phyloP scores from a whole-genome alignment of 2,329 filamentous ascomycete species.

The Penicillium frequentans region DNA sequence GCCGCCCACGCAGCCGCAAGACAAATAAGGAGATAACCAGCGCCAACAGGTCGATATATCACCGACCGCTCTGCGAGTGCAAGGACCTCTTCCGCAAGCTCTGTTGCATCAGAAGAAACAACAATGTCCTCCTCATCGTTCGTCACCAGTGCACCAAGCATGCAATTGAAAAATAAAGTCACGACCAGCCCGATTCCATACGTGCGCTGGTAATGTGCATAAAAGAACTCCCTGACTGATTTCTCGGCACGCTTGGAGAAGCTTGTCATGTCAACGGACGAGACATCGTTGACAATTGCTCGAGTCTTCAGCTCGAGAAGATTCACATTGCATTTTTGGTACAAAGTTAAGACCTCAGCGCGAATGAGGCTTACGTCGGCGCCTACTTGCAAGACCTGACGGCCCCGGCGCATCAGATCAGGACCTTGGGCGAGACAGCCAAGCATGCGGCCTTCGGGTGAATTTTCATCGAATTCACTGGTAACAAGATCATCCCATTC shows the following conservation, averaged over 20 bases:
- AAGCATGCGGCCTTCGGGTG: slow-evolving; percentile 34
- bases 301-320: slow-evolving; percentile 17
- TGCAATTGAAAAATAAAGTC: slow-evolving; percentile 33
- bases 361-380: slow-evolving; percentile 9
- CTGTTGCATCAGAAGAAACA: slow-evolving; percentile 16
- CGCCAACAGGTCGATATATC: slow-evolving; percentile 33
- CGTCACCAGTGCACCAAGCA: slow-evolving; percentile 31
- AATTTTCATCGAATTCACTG: slow-evolving; percentile 28
- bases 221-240: slow-evolving; percentile 14
- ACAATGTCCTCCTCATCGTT: slow-evolving; percentile 7
- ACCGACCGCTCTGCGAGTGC: slow-evolving; percentile 25
- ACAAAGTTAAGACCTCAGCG: slow-evolving; percentile 24
- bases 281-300: slow-evolving; percentile 5
- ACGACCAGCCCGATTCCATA: slow-evolving; percentile 35
- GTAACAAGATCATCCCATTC: slow-evolving; percentile 38
- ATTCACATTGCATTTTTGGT: slow-evolving; percentile 22
- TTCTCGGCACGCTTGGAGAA: background rate
- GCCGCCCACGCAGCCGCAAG: slow-evolving; percentile 27
- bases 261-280: background rate
- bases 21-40: slow-evolving; percentile 30
- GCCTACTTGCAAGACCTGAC: slow-evolving; percentile 7
- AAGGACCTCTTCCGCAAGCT: slow-evolving; percentile 28
- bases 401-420: slow-evolving; percentile 28
- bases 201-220: slow-evolving; percentile 33
- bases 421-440: slow-evolving; percentile 31